Base-by-base conservation (phyloP, 202 grass and related monocot genomes). In the Bolboschoenoplectus hybrid region DNA sequence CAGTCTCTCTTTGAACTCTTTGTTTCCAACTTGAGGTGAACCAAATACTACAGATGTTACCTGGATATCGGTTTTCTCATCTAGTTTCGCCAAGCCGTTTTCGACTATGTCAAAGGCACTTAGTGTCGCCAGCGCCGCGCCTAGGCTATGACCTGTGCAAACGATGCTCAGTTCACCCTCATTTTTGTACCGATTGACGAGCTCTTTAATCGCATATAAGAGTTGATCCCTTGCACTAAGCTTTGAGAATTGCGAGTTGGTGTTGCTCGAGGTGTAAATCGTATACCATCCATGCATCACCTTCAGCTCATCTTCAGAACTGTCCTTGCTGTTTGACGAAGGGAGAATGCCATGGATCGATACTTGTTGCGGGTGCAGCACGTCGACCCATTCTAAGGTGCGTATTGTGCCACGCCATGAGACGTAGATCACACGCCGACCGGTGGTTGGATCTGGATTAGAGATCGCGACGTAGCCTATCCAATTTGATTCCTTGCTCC, bases 401-500 rank as follows among this genome's bases (percentile, higher is more conserved):
- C 93, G 90, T 63, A 98, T 93, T 75, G 95, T 95, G 63, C 95
- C 93, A 46, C 95, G 91, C 91, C 87, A 92, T n/a, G 88, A 88
- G 2, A 95, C 79, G 81, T 91, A 93, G 84, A 98, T 95, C 62
- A 95, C 93, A 47, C 95, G 95, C 14, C 81, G 89, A 36, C 93
- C 87, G 56, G 89, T 47, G 51, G 89, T 89, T 32, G 87, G 84
- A 6, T 71, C 88, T 36, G 89, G 90, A 83, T 81, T 82, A 1
- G 93, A 93, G 40, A 95, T 90, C 35, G 91, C 71, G 14, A 98
- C 90, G 71, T 95, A 98, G 63, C 95, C 93, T 0, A 98, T 91
- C 95, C 95, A 98, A 81, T 98, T 98, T 41, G 93, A 95, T 87
- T 95, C 91, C 88, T 91, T 95, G 88, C 90, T 98, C 95, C 95